Conservation (phyloP, 768 basidiomycete species). For the Lactarius deliciosus region DNA sequence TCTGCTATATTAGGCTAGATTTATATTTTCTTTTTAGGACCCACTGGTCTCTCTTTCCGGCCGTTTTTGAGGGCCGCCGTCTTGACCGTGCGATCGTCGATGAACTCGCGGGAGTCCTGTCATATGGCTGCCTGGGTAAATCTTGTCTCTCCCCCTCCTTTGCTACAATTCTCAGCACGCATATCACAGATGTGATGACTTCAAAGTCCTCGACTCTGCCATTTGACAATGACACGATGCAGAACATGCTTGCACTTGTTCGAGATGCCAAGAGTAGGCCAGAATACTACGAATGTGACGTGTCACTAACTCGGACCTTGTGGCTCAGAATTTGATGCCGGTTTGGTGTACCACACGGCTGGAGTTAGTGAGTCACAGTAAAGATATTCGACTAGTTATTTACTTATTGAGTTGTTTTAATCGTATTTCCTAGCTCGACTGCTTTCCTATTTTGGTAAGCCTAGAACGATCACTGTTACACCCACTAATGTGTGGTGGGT, state of each 20-base stretch:
- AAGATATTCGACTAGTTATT: too few species aligned
- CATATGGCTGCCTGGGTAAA: slow-evolving; percentile 43
- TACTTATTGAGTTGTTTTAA: neutral
- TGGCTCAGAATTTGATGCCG: slow-evolving; percentile 6
- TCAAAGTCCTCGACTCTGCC: slow-evolving; percentile 20
- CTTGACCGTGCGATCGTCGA: slow-evolving; percentile 29
- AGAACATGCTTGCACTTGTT: slow-evolving; percentile 15
- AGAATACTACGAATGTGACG: neutral
- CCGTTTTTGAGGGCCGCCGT: slow-evolving; percentile 14
- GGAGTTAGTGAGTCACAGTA: neutral
- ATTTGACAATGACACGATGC: slow-evolving; percentile 12
- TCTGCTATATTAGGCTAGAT: neutral
- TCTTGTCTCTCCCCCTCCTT: neutral
- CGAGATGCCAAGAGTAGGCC: slow-evolving; percentile 8
- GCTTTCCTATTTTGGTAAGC: neutral
- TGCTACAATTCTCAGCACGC: neutral
- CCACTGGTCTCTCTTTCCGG: slow-evolving; percentile 34
- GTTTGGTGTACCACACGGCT: slow-evolving; percentile 3
- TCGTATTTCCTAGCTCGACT: neutral
- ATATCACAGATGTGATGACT: slow-evolving; percentile 17
- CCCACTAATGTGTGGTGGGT: too few species aligned
- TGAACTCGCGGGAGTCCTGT: slow-evolving; percentile 40
- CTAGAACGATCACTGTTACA: neutral
- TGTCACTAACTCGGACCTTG: neutral
- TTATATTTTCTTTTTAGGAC: slow-evolving; percentile 26